Evolutionary conservation across 345 rosid species (phyloP).

Genomic region (Eucalyptus erythrocorys): DNA sequence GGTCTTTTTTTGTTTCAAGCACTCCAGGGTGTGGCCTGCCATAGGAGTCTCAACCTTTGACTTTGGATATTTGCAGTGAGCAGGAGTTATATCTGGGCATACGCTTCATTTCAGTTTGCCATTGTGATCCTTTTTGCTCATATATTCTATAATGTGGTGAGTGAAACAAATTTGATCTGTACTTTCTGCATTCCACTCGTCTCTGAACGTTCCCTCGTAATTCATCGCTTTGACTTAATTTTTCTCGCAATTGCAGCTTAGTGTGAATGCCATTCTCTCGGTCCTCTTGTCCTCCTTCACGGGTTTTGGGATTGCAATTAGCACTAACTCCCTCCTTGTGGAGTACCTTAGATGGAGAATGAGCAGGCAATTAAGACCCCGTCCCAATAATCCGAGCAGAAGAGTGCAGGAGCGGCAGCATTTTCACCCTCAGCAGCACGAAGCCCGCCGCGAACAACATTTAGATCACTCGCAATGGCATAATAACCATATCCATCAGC

Average conservation of each 20-base stretch:
- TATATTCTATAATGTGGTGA: constrained; percentile 43
- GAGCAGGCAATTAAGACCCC: constrained; percentile 12
- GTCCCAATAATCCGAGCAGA: not conserved
- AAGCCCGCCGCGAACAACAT: not conserved
- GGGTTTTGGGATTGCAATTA: constrained; percentile 48
- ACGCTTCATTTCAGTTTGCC: constrained; percentile 49
- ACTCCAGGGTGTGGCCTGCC: not conserved
- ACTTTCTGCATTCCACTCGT: not conserved
- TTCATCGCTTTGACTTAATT: not conserved
- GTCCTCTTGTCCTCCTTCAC: constrained; percentile 42
- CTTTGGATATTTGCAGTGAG: constrained; percentile 26
- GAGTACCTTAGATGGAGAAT: constrained; percentile 41
- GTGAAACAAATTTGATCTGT: not conserved
- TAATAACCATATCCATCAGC: not conserved
- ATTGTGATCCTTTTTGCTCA: constrained; percentile 52
- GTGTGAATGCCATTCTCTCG: constrained; percentile 30
- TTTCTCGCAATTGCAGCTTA: constrained; percentile 16
- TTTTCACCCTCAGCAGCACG: not conserved
- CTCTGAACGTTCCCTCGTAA: not conserved
- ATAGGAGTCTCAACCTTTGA: not conserved
- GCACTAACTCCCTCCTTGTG: constrained; percentile 39
- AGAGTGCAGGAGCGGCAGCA: constrained; percentile 7
- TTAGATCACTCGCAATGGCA: not conserved
- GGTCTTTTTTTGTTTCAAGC: not conserved
- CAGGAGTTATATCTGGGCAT: constrained; percentile 54